These are phyloP conservation scores for Candolleomyces efflorescens DNA, from an alignment of 768 basidiomycete species.

Conservation along the genomic window DNA sequence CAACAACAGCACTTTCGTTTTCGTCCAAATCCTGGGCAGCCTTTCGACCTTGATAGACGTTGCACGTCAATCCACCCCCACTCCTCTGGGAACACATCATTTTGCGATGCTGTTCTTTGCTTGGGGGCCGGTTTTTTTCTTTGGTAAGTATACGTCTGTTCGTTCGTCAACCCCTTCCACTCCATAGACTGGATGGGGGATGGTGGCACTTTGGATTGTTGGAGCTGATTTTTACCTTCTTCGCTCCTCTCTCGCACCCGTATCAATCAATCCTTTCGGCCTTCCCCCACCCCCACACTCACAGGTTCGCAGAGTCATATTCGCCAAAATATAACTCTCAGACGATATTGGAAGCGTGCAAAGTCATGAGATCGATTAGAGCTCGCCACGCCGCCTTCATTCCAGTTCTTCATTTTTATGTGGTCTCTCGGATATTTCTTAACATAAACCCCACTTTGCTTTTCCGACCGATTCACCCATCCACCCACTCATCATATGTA, in stretches of 20 bases:
- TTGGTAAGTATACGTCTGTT: conserved; percentile 42
- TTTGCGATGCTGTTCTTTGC: conserved; percentile 52
- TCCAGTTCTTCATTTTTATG: background rate
- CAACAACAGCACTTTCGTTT: conserved; percentile 35
- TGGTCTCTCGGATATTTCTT: background rate
- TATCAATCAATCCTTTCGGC: too few species aligned
- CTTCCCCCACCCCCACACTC: background rate
- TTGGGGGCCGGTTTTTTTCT: conserved; percentile 56
- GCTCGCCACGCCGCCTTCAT: too few species aligned
- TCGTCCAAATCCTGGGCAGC: conserved; percentile 43
- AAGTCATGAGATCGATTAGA: background rate
- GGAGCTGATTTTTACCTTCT: too few species aligned
- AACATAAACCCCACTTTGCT: background rate
- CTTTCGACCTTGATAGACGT: conserved; percentile 52
- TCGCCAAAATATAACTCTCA: background rate
- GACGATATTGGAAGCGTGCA: background rate
- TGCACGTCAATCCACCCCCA: conserved; percentile 31
- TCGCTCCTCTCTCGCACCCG: too few species aligned
- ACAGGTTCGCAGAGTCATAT: background rate
- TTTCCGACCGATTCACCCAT: background rate
- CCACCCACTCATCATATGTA: background rate
- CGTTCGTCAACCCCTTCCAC: too few species aligned
- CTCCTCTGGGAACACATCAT: conserved; percentile 63
- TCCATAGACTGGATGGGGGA: background rate
- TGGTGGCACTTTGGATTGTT: background rate